Conservation (phyloP, 345 rosid species). For the Passiflora organensis region DNA sequence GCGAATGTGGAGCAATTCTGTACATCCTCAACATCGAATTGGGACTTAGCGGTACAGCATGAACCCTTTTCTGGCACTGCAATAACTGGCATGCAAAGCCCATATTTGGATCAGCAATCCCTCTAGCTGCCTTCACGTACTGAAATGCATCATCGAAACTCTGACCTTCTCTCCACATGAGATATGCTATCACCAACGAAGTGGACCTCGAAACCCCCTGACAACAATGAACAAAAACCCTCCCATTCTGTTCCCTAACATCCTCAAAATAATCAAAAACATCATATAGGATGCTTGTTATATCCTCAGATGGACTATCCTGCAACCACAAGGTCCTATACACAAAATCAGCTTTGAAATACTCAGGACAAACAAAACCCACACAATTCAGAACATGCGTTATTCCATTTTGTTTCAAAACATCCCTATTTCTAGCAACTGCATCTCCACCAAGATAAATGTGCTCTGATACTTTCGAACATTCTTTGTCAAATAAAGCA, state of each 20-base stretch:
- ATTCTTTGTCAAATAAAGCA: slow-evolving; percentile 92
- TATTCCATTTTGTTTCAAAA: slow-evolving; percentile 75
- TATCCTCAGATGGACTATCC: slow-evolving; percentile 98
- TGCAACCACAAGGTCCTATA: slow-evolving; percentile 97
- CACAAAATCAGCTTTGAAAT: slow-evolving; percentile 78
- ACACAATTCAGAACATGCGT: slow-evolving; percentile 94
- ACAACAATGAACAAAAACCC: slow-evolving; percentile 95
- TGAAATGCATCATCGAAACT: slow-evolving; percentile 98
- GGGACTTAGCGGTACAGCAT: slow-evolving; percentile 94
- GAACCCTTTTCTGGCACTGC: slow-evolving; percentile 98
- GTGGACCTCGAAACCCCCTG: slow-evolving; percentile 99
- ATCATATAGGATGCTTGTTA: slow-evolving; percentile 92
- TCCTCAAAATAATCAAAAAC: slow-evolving; percentile 99
- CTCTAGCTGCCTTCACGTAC: slow-evolving; percentile 92
- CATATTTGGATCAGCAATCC: slow-evolving; percentile 98
- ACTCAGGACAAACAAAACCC: slow-evolving; percentile 97
- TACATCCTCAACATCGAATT: slow-evolving; percentile 91
- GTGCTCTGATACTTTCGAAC: slow-evolving; percentile 95
- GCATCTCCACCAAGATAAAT: slow-evolving; percentile 96
- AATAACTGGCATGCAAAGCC: slow-evolving; percentile 98
- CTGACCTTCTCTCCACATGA: slow-evolving; percentile 99
- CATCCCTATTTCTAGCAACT: slow-evolving; percentile 79
- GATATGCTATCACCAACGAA: slow-evolving; percentile 94
- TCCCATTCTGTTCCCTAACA: slow-evolving; percentile 85
- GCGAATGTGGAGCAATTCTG: slow-evolving; percentile 90